Conservation (phyloP, 2,329 filamentous ascomycete species). For the Ophiocordyceps australis region DNA sequence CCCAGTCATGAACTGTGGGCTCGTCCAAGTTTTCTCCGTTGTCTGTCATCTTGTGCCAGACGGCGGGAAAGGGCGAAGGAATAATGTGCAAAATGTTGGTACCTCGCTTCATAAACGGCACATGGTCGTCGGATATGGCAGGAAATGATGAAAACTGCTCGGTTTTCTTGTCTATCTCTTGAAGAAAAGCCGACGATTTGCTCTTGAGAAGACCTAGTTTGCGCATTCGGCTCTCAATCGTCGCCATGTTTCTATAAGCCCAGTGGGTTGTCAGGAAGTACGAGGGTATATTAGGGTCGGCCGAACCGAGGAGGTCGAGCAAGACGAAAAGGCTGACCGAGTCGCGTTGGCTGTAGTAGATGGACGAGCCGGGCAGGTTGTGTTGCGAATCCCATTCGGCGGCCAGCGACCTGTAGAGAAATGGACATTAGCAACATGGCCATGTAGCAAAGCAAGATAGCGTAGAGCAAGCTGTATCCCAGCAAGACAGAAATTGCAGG, state of each 20-base stretch:
- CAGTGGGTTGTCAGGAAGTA: conserved; percentile 87
- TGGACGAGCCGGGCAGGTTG: conserved; percentile 53
- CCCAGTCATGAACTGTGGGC: conserved; percentile 72
- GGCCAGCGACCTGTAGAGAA: conserved; percentile 42
- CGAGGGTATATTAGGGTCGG: conserved; percentile 54
- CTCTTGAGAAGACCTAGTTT: conserved; percentile 48
- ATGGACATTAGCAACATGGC: neutral
- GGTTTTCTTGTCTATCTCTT: conserved; percentile 36
- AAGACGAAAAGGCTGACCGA: conserved; percentile 80
- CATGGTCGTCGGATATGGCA: conserved; percentile 68
- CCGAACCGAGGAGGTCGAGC: conserved; percentile 69
- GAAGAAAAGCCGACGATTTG: conserved; percentile 38
- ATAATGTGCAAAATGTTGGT: conserved; percentile 86
- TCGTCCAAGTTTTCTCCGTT: conserved; percentile 72
- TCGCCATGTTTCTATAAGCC: conserved; percentile 67
- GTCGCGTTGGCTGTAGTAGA: conserved; percentile 56
- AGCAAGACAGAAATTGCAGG: too few relatives aligned
- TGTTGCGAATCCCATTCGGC: conserved; percentile 57
- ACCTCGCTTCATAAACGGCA: conserved; percentile 75
- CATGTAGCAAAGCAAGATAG: too few relatives aligned
- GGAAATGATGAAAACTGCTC: conserved; percentile 24
- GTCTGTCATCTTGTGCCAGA: conserved; percentile 79
- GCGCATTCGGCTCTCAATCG: conserved; percentile 57
- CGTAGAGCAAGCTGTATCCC: too few relatives aligned
- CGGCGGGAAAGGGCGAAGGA: conserved; percentile 58